Conservation (phyloP, 1,284 basidiomycete genomes). For the Rhodotorula sp. region DNA sequence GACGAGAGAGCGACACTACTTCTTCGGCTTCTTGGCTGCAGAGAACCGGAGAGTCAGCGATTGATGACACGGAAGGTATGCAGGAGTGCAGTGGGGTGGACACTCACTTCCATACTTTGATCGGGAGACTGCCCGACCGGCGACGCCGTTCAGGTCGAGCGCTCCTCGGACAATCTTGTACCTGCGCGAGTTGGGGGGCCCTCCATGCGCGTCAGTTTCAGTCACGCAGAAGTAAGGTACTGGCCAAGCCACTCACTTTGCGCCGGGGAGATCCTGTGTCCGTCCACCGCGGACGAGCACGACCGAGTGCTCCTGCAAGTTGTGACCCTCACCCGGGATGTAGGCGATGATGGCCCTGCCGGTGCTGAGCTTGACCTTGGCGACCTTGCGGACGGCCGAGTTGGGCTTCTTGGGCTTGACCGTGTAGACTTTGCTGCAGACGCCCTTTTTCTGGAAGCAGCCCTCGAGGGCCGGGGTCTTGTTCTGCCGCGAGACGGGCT, state of each 20-base stretch:
- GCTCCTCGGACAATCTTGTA: slow-evolving; percentile 95
- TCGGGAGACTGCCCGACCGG: slow-evolving; percentile 72
- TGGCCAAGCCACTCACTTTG: slow-evolving; percentile 63
- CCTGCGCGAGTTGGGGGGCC: slow-evolving; percentile 52
- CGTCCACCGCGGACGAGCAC: slow-evolving; percentile 90
- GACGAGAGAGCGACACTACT: slow-evolving; percentile 37
- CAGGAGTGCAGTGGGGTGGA: not conserved
- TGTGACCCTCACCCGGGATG: slow-evolving; percentile 96
- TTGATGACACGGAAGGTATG: not conserved
- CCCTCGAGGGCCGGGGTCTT: slow-evolving; percentile 68
- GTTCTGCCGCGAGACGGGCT: slow-evolving; percentile 57
- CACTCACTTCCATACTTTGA: slow-evolving; percentile 90
- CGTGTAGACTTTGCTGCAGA: slow-evolving; percentile 78
- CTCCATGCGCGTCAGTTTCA: not conserved
- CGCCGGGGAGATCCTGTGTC: slow-evolving; percentile 95
- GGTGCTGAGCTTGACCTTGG: slow-evolving; percentile 85
- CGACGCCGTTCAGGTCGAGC: slow-evolving; percentile 86
- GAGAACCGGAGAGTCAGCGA: slow-evolving; percentile 39
- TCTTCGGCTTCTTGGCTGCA: slow-evolving; percentile 78
- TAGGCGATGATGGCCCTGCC: slow-evolving; percentile 90
- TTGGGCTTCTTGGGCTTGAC: slow-evolving; percentile 97
- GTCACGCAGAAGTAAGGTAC: not conserved
- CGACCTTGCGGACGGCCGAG: slow-evolving; percentile 96
- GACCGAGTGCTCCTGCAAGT: slow-evolving; percentile 91
- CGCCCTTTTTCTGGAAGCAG: slow-evolving; percentile 83